phyloP scores from a whole-genome alignment of 2,329 filamentous ascomycete genomes.

The Epichloe festucae region DNA sequence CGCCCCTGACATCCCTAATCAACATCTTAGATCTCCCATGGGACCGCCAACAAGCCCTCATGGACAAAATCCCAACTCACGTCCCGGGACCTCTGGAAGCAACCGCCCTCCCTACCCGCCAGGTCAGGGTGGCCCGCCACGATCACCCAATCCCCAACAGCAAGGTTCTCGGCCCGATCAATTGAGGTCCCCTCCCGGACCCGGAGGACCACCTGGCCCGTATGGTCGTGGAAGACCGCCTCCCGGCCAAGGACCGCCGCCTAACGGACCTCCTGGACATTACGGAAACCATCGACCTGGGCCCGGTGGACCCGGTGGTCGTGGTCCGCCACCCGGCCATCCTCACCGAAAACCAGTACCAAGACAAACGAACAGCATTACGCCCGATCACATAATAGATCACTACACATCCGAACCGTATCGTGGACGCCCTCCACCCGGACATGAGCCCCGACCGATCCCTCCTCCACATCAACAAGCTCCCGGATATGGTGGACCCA shows the following conservation, averaged over 20 bases:
- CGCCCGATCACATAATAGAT: conserved; percentile 26
- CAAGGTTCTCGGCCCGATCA: conserved; percentile 16
- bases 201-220: conserved; percentile 10
- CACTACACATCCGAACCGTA: conserved; percentile 20
- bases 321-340: conserved; percentile 12
- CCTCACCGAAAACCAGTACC: conserved; percentile 18
- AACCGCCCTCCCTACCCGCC: conserved; percentile 18
- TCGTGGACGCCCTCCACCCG: conserved; percentile 9
- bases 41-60: conserved; percentile 20
- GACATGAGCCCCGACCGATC: conserved; percentile 6
- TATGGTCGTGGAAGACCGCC: conserved; percentile 12
- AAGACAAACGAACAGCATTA: conserved; percentile 17
- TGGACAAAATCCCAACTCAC: conserved; percentile 18
- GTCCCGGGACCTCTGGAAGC: conserved; percentile 20
- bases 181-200: conserved; percentile 3
- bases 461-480: conserved; percentile 12
- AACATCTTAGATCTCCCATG: conserved; percentile 33
- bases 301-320: conserved; percentile 11
- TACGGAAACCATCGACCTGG: conserved; percentile 14
- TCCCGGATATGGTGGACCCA: conserved; percentile 38
- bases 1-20: conserved; percentile 26
- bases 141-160: conserved; percentile 17
- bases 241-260: conserved; percentile 7
- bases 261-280: conserved; percentile 9
- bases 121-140: conserved; percentile 12